Base-by-base conservation (phyloP, 2,329 filamentous ascomycete genomes). In the Drechslerella coelobrocha region DNA sequence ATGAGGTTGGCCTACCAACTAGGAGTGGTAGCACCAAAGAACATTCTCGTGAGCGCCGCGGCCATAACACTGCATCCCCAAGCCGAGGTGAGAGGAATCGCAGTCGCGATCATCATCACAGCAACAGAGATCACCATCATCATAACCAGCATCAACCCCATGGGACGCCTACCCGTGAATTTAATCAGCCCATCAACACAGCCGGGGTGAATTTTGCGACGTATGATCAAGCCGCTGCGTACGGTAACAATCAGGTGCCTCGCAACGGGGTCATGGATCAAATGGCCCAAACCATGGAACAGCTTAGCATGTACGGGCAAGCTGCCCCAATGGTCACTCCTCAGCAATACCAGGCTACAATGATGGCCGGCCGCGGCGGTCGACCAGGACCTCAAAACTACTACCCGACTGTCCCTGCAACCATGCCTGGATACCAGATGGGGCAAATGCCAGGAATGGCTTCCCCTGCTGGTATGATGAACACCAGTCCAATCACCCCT, bases 1-100 rank as follows among this genome's bases (percentile, higher is more conserved):
- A 99, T 76, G 94, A 99, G 78, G 94, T 99, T 75, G 92, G 93
- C 69, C 81, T 99, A 37, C 95, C 93, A 4, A 89, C 86, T 26
- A 81, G 87, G 45, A 85, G 80, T 69, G 79, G 79, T 26, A 68
- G 68, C 61, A 74, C 75, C 26, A 74, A 74, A 24, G 73, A 74
- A 43, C 54, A 71, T 31, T 72, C 68, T 23, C 60, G 68, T 23
- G 68, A 72, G 23, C 66, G 55, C 45, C 73, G 71, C 31, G 69
- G 73, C 21, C 73, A 73, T 39, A 72, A 51, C 62, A 74, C 61
- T 50, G 73, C 71, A 8, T 73, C 73, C 21, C 74, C 73, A 19
- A 74, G 74, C 43, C 68, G 68, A 37, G 47, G 68, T 19, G 73
- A 74, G 37, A 60, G 69, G 37, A 74, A 73, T 54, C 73, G 75